Percentiles rank a stretch among this genome's conserved stretches.
These are phyloP conservation scores for Phaeosphaeria sp. DNA, from an alignment of 2,329 filamentous ascomycete species.

Conservation along the genomic window DNA sequence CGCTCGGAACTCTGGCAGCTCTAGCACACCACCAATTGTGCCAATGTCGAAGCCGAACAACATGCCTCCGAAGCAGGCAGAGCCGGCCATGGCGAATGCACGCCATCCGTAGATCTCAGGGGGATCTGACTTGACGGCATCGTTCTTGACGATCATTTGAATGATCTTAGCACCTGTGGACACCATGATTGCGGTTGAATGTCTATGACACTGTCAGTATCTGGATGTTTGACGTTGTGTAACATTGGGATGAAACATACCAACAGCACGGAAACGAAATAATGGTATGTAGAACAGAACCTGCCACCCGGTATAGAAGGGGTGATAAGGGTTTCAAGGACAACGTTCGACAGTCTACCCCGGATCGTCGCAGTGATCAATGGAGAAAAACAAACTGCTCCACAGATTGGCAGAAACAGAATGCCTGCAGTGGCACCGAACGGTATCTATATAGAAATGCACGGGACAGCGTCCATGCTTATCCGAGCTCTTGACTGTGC, in stretches of 20 bases:
- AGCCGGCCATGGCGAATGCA: conserved; percentile 68
- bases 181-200: conserved; percentile 7
- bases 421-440: conserved; percentile 9
- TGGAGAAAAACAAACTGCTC: conserved; percentile 18
- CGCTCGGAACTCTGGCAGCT: conserved; percentile 64
- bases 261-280: conserved; percentile 4
- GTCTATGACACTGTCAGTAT: neutral
- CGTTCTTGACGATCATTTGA: conserved; percentile 68
- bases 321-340: conserved; percentile 1
- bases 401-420: conserved; percentile 25
- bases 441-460: conserved; percentile 32
- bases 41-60: conserved; percentile 72
- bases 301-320: conserved; percentile 1
- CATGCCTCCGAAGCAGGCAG: conserved; percentile 73
- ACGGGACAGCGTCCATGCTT: conserved; percentile 28
- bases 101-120: conserved; percentile 74
- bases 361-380: conserved; percentile 13
- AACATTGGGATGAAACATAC: conserved; percentile 10
- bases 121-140: conserved; percentile 73
- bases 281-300: conserved; percentile 5
- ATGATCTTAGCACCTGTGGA: conserved; percentile 52
- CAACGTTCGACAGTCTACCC: conserved; percentile 5
- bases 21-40: conserved; percentile 71
- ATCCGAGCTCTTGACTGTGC: conserved; percentile 11
- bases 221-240: neutral